phyloP scores from a whole-genome alignment of 768 basidiomycete genomes.

The Lactarius psammicola region DNA sequence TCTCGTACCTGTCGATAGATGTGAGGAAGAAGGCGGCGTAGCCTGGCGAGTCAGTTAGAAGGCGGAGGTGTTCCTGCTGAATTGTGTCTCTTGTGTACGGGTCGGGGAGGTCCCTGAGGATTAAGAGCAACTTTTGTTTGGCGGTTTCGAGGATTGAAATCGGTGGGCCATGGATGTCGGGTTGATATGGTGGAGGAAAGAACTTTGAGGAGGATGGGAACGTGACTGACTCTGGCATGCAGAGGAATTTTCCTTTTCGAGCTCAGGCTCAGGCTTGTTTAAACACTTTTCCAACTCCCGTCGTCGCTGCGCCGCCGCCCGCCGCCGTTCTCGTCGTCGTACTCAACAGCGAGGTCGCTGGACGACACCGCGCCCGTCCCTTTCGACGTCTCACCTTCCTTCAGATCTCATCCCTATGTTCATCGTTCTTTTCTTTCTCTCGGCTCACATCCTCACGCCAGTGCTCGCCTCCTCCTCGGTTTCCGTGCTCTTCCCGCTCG shows the following conservation, averaged over 20 bases:
- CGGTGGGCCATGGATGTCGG: conserved; percentile 16
- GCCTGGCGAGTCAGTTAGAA: conserved; percentile 23
- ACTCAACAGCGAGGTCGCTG: conserved; percentile 32
- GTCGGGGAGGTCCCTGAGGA: not conserved
- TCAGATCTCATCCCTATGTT: conserved; percentile 54
- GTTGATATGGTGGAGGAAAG: conserved; percentile 16
- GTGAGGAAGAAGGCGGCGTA: conserved; percentile 24
- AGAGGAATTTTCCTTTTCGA: conserved; percentile 11
- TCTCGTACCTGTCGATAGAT: conserved; percentile 18
- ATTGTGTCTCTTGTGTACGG: not conserved
- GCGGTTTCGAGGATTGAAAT: conserved; percentile 3
- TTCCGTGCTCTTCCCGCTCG: conserved; percentile 57
- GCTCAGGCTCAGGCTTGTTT: conserved; percentile 3
- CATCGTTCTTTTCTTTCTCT: conserved; percentile 55
- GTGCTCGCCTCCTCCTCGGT: conserved; percentile 36
- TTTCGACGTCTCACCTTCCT: conserved; percentile 26
- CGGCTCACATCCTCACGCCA: conserved; percentile 47
- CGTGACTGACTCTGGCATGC: not conserved
- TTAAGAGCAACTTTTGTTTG: not conserved
- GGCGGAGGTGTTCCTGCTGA: conserved; percentile 16
- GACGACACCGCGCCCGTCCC: conserved; percentile 31
- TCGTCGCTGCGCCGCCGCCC: conserved; percentile 15
- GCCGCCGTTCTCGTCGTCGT: conserved; percentile 25
- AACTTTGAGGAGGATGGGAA: conserved; percentile 14
- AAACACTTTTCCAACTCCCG: conserved; percentile 1